phyloP scores from a whole-genome alignment of 106 monocot genomes.

The Platanthera guangdongensis region DNA sequence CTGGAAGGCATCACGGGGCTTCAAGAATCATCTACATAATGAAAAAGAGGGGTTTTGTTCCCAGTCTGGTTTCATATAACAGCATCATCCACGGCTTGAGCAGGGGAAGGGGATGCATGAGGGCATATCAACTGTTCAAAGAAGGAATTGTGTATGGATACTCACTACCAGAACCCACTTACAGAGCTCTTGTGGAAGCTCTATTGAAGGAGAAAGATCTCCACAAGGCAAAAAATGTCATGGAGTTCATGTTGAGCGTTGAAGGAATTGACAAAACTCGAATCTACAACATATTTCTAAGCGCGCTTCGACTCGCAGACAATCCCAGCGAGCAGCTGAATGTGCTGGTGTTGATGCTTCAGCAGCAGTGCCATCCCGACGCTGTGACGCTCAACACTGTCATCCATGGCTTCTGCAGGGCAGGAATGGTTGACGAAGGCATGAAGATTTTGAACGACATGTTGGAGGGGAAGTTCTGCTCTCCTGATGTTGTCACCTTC shows the following conservation, averaged over 20 bases:
- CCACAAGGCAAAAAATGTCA: slow-evolving; percentile 59
- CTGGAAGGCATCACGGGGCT: slow-evolving; percentile 56
- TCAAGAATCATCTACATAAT: slow-evolving; percentile 84
- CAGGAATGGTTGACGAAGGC: slow-evolving; percentile 56
- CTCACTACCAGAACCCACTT: slow-evolving; percentile 44
- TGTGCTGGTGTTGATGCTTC: slow-evolving; percentile 77
- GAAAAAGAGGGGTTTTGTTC: slow-evolving; percentile 61
- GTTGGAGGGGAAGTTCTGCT: slow-evolving; percentile 63
- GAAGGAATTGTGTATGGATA: slow-evolving; percentile 72
- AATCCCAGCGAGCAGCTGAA: slow-evolving; percentile 79
- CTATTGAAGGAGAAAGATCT: slow-evolving; percentile 69
- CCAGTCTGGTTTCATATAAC: slow-evolving; percentile 79
- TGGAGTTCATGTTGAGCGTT: slow-evolving; percentile 47
- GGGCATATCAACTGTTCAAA: slow-evolving; percentile 72
- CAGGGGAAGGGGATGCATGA: slow-evolving; percentile 54
- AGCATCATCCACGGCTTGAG: slow-evolving; percentile 76
- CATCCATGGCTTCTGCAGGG: slow-evolving; percentile 82
- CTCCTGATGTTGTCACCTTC: slow-evolving; percentile 84
- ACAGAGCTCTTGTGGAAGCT: slow-evolving; percentile 59
- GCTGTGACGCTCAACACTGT: slow-evolving; percentile 80
- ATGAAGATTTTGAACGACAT: slow-evolving; percentile 73
- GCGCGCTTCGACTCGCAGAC: slow-evolving; percentile 42
- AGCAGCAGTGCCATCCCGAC: slow-evolving; percentile 65
- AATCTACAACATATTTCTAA: slow-evolving; percentile 73
- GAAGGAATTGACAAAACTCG: slow-evolving; percentile 35